These are phyloP conservation scores for Xylariaceae sp. DNA, from an alignment of 2,329 filamentous ascomycete species.

Conservation along the genomic window DNA sequence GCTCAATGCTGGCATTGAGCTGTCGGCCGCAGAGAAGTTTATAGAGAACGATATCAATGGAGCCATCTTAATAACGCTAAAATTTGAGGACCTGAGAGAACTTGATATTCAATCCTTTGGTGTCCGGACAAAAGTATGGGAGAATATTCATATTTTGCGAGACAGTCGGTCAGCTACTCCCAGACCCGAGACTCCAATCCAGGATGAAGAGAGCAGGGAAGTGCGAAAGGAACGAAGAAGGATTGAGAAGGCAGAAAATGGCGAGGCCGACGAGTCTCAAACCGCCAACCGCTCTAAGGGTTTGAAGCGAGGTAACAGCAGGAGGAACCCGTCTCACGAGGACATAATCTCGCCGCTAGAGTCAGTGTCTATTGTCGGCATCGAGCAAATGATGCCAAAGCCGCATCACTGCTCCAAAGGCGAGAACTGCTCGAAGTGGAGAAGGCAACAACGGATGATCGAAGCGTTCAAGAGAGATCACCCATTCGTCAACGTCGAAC, in stretches of 20 bases:
- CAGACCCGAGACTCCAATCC: constrained; percentile 61
- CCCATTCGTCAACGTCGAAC: constrained; percentile 63
- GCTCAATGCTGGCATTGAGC: constrained; percentile 79
- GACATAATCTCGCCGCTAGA: constrained; percentile 77
- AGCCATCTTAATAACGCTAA: constrained; percentile 82
- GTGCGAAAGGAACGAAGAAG: constrained; percentile 50
- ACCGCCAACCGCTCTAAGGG: constrained; percentile 43
- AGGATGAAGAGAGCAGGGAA: constrained; percentile 58
- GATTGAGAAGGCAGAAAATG: constrained; percentile 37
- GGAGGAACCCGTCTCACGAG: constrained; percentile 49
- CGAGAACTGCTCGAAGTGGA: constrained; percentile 81
- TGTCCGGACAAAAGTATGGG: constrained; percentile 78
- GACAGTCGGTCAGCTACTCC: constrained; percentile 56
- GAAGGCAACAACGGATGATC: constrained; percentile 77
- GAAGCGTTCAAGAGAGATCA: constrained; percentile 75
- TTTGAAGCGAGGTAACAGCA: constrained; percentile 31
- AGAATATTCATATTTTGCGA: constrained; percentile 72
- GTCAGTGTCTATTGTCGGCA: constrained; percentile 88
- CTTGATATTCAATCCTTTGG: constrained; percentile 81
- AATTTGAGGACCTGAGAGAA: constrained; percentile 85
- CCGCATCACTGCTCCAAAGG: constrained; percentile 84
- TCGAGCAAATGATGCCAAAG: constrained; percentile 85
- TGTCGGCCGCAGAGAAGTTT: constrained; percentile 78
- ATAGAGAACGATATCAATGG: constrained; percentile 92
- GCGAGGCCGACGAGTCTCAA: constrained; percentile 26